Percentiles rank a stretch among this genome's conserved stretches.
Conservation (phyloP, 345 rosid species). For the Citrus australasica region DNA sequence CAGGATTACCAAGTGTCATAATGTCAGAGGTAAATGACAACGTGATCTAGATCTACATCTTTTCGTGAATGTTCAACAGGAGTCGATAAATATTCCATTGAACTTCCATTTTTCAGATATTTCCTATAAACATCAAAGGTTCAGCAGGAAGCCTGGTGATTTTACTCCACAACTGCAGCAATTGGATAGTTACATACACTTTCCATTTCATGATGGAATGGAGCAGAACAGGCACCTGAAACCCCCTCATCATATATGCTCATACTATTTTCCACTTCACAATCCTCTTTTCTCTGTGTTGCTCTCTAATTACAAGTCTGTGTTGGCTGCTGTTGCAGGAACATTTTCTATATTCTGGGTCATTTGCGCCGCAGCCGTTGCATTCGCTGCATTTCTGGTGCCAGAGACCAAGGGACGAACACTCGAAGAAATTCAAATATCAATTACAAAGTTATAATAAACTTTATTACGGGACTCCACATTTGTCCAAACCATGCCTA, state of each 20-base stretch:
- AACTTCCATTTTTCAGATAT: slow-evolving; percentile 38
- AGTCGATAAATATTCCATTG: background rate
- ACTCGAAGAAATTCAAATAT: background rate
- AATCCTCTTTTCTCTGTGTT: background rate
- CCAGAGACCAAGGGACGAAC: no score
- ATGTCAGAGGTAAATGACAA: slow-evolving; percentile 26
- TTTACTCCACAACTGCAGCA: slow-evolving; percentile 36
- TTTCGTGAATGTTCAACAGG: background rate
- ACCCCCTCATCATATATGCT: no score
- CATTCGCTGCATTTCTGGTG: no score
- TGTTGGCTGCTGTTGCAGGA: slow-evolving; percentile 24
- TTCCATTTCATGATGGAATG: slow-evolving; percentile 52
- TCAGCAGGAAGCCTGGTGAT: slow-evolving; percentile 54
- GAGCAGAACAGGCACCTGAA: slow-evolving; percentile 42
- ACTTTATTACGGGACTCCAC: no score
- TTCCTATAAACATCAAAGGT: slow-evolving; percentile 49
- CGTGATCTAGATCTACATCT: background rate
- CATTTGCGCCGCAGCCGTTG: no score
- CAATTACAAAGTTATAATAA: background rate
- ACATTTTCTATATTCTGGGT: slow-evolving; percentile 43
- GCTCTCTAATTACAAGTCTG: background rate
- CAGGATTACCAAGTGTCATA: slow-evolving; percentile 22
- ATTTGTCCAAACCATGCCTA: no score
- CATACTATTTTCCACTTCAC: background rate
- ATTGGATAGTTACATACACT: slow-evolving; percentile 43